Percentiles rank a stretch among this genome's conserved stretches.
Evolutionary conservation across 164 flowering plant genomes (phyloP).

Genomic region (Macadamia tetraphylla): DNA sequence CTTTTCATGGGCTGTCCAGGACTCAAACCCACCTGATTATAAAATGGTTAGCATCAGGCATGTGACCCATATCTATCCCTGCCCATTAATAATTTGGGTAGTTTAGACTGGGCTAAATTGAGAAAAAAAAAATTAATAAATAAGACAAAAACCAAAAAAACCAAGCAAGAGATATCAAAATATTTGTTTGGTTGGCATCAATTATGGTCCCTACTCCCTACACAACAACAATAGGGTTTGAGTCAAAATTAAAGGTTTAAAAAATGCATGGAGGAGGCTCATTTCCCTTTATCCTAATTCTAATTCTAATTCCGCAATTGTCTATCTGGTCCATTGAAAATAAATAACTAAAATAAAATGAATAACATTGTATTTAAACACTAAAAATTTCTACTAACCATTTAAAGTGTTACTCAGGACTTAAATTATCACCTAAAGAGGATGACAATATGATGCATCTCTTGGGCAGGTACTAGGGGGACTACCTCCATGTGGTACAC

Average conservation of each 20-base stretch:
- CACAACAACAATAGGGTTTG: not conserved
- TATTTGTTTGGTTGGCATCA: not conserved
- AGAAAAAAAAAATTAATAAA: no score
- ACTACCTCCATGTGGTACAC: conserved; percentile 3
- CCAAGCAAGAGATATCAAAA: not conserved
- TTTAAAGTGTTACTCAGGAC: no score
- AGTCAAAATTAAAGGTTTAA: not conserved
- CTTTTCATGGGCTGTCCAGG: no score
- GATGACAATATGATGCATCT: not conserved
- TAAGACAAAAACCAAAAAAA: not conserved
- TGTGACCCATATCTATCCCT: no score
- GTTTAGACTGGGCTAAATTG: no score
- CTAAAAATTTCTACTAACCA: no score
- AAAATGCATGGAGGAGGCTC: not conserved
- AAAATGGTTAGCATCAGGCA: no score
- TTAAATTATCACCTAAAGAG: not conserved
- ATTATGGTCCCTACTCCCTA: not conserved
- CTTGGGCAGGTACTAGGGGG: not conserved
- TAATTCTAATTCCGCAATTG: not conserved
- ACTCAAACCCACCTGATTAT: no score
- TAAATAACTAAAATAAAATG: not conserved
- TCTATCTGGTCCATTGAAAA: not conserved
- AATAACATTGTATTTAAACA: not conserved
- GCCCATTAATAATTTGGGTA: no score
- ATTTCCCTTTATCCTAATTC: not conserved